phyloP scores from a whole-genome alignment of 352 stramenopile species.

The Pythium insidiosum region DNA sequence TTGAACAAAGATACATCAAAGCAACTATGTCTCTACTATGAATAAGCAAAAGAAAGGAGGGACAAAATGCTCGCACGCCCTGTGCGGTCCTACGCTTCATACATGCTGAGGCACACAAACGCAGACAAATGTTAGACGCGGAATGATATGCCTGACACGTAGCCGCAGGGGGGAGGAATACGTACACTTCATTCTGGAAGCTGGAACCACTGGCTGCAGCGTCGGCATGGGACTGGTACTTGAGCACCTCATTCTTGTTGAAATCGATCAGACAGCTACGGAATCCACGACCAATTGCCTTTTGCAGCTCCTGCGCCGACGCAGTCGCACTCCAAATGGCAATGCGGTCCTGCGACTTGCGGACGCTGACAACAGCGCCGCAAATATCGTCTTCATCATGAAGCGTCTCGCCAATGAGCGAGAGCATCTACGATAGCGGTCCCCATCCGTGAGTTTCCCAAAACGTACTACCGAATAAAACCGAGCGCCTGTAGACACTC shows the following conservation, averaged over 20 bases:
- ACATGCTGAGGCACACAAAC: slow-evolving; percentile 46
- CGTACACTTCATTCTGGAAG: slow-evolving; percentile 90
- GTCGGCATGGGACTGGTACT: slow-evolving; percentile 86
- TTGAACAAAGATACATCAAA: too few relatives aligned
- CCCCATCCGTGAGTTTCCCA: too few relatives aligned
- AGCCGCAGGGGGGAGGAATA: too few relatives aligned
- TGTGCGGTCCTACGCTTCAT: slow-evolving; percentile 74
- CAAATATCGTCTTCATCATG: slow-evolving; percentile 93
- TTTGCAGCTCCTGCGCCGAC: slow-evolving; percentile 61
- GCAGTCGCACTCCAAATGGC: slow-evolving; percentile 91
- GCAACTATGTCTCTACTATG: too few relatives aligned
- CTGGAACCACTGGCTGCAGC: slow-evolving; percentile 81
- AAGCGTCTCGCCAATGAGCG: slow-evolving; percentile 94
- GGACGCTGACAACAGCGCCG: slow-evolving; percentile 93
- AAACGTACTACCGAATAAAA: too few relatives aligned
- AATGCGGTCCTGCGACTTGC: slow-evolving; percentile 93
- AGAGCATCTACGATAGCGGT: slow-evolving; percentile 72
- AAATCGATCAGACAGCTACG: slow-evolving; percentile 74
- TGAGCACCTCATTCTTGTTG: slow-evolving; percentile 83
- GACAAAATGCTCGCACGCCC: too few relatives aligned
- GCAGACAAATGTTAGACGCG: too few relatives aligned
- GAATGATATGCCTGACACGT: too few relatives aligned
- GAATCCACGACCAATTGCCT: slow-evolving; percentile 75
- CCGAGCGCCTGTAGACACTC: too few relatives aligned
- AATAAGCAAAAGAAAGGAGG: too few relatives aligned